These are phyloP conservation scores for Effrenium voratum DNA, from an alignment of 73 alveolate genomes.

Conservation along the genomic window DNA sequence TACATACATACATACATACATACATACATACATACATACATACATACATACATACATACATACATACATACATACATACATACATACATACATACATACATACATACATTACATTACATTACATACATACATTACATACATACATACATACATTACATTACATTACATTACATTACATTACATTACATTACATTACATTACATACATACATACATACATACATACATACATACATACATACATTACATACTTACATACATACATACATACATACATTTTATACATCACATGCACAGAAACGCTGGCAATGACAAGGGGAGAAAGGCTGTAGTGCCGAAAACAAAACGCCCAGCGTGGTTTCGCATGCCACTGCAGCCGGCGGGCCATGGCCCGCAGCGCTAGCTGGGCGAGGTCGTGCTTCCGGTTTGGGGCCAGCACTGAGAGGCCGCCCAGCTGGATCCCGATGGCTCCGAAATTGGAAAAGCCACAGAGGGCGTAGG, in stretches of 20 bases:
- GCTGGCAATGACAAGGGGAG: no score
- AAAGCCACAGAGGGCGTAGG: conserved; percentile 87
- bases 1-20: no score
- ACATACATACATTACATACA: neutral
- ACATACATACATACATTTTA: neutral
- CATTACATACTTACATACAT: neutral
- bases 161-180: neutral
- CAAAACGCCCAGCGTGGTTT: no score
- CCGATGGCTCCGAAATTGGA: conserved; percentile 71
- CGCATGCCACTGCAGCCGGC: no score
- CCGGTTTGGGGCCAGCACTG: conserved; percentile 17
- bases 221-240: neutral
- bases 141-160: neutral
- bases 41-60: neutral
- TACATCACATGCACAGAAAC: neutral
- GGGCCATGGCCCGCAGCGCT: conserved; percentile 16
- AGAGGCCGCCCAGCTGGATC: conserved; percentile 35
- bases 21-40: neutral
- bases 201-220: conserved; percentile 14
- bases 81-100: no score
- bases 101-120: no score
- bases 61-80: neutral
- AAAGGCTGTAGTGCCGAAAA: no score
- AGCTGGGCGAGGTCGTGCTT: conserved; percentile 40
- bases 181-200: neutral